phyloP scores from a whole-genome alignment of 176 grass and related monocot genomes.

The Phyllostachys edulis region DNA sequence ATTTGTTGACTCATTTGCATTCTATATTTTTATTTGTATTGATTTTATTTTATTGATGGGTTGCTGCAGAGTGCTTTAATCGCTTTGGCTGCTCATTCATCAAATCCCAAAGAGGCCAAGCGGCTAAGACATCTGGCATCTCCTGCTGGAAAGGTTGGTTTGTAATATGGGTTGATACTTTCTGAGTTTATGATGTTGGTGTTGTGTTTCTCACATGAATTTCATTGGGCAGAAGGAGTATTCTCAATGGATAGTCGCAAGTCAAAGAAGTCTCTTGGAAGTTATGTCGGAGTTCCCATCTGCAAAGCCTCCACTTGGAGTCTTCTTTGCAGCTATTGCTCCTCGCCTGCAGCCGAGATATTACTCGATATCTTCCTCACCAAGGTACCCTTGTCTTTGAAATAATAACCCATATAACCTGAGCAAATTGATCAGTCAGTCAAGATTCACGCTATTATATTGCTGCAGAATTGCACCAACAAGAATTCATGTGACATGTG shows the following conservation, averaged over 20 bases:
- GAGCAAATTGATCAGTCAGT: background rate
- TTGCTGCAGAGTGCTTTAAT: constrained; percentile 73
- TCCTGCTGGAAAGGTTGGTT: constrained; percentile 92
- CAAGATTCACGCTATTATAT: constrained; percentile 32
- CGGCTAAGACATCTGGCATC: constrained; percentile 72
- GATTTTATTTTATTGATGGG: background rate
- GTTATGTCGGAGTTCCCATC: constrained; percentile 83
- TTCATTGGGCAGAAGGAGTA: constrained; percentile 76
- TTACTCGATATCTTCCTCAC: constrained; percentile 95
- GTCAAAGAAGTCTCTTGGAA: constrained; percentile 90
- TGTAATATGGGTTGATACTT: constrained; percentile 18
- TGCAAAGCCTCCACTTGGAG: constrained; percentile 69
- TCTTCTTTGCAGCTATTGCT: constrained; percentile 85
- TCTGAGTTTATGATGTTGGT: constrained; percentile 19
- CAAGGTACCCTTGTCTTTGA: constrained; percentile 51
- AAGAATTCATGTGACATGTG: constrained; percentile 96
- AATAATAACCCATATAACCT: constrained; percentile 1
- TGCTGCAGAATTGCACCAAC: constrained; percentile 67
- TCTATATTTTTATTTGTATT: background rate
- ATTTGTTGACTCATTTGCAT: background rate
- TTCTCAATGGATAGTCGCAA: constrained; percentile 76
- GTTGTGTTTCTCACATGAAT: constrained; percentile 14
- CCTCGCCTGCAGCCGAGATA: constrained; percentile 87
- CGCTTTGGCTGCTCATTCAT: constrained; percentile 77
- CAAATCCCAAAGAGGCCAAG: constrained; percentile 71